Evolutionary conservation across 345 rosid species (phyloP).

Genomic region (Carallia pectinifolia): DNA sequence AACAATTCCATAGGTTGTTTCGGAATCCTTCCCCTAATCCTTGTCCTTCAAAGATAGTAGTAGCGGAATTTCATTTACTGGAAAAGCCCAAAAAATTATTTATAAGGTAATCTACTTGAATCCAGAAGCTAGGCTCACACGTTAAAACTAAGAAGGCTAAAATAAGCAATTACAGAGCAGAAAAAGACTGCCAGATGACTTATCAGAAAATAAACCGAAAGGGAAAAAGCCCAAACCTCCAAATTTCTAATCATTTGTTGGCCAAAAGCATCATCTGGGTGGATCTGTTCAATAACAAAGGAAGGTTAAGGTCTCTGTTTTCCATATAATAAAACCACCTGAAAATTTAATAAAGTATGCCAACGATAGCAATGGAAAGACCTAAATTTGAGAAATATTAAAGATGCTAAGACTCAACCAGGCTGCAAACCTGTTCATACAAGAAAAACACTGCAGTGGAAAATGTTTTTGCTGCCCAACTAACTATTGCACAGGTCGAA

Average conservation of each 20-base stretch:
- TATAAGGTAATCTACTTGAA: neutral
- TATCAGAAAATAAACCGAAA: neutral
- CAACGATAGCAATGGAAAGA: constrained; percentile 6
- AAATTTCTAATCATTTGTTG: constrained; percentile 92
- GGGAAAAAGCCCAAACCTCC: constrained; percentile 54
- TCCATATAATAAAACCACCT: neutral
- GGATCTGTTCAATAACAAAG: constrained; percentile 59
- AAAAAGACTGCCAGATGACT: neutral
- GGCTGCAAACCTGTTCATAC: constrained; percentile 78
- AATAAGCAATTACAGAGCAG: neutral
- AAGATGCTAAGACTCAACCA: neutral
- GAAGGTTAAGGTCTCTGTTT: constrained; percentile 4
- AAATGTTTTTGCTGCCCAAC: constrained; percentile 78
- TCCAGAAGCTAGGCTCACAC: neutral
- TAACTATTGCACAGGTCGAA: constrained; percentile 68
- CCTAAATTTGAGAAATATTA: neutral
- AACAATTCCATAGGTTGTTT: neutral
- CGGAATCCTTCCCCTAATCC: neutral
- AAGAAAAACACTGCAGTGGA: constrained; percentile 80
- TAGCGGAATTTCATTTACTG: neutral
- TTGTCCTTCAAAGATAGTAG: neutral
- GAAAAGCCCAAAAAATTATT: neutral
- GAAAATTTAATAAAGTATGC: constrained; percentile 6
- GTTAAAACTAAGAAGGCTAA: neutral
- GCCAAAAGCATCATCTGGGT: constrained; percentile 97